Conservation (phyloP, 352 stramenopile species). For the Globisporangium cederbergense region DNA sequence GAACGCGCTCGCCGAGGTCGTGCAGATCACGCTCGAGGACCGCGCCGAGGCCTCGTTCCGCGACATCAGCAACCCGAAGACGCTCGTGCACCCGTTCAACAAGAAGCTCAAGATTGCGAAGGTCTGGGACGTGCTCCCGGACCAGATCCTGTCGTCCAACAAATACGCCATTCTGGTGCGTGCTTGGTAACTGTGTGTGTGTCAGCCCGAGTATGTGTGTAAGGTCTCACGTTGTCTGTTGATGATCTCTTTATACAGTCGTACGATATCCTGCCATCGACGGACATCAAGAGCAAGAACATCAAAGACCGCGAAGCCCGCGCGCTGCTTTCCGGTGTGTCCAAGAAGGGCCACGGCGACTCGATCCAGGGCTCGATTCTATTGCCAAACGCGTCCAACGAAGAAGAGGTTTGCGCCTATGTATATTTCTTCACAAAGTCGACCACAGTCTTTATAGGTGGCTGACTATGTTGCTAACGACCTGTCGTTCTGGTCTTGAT, state of each 20-base stretch:
- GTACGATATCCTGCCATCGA: constrained; percentile 83
- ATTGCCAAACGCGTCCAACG: constrained; percentile 46
- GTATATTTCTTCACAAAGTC: background rate
- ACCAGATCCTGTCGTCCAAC: constrained; percentile 73
- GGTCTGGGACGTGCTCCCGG: constrained; percentile 79
- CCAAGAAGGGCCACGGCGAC: constrained; percentile 63
- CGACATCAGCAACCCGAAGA: constrained; percentile 59
- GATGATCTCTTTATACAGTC: constrained; percentile 34
- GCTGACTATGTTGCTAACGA: background rate
- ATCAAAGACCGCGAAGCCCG: constrained; percentile 67
- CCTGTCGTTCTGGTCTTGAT: background rate
- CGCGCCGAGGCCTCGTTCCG: constrained; percentile 79
- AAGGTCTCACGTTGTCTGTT: constrained; percentile 2
- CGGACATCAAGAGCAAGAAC: constrained; percentile 72
- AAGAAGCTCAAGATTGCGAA: constrained; percentile 82
- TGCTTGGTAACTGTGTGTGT: background rate
- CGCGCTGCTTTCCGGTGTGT: constrained; percentile 68
- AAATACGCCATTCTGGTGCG: constrained; percentile 81
- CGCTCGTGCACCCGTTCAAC: constrained; percentile 77
- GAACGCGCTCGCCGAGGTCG: constrained; percentile 70
- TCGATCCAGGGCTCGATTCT: constrained; percentile 76
- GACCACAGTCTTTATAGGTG: background rate
- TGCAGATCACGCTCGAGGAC: constrained; percentile 66
- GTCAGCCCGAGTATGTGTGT: background rate
- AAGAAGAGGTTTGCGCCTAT: constrained; percentile 35